phyloP scores from a whole-genome alignment of 148 eudicot species.

The Talinum fruticosum region DNA sequence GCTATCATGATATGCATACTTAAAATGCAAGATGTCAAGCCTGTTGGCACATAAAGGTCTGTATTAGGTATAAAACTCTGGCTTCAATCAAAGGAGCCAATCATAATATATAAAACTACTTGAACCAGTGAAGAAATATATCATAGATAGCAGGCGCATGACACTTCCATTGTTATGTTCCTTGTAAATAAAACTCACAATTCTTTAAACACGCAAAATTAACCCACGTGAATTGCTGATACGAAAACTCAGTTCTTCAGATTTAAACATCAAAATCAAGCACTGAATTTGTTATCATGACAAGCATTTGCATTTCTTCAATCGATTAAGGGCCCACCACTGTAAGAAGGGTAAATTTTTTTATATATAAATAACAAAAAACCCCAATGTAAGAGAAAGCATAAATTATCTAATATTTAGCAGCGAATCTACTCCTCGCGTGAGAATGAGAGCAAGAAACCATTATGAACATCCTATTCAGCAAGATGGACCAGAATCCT shows the following conservation, averaged over 20 bases:
- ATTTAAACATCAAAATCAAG: background rate
- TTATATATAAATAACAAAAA: no score
- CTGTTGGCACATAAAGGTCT: background rate
- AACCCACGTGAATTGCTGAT: background rate
- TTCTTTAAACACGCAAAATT: no score
- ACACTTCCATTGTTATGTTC: background rate
- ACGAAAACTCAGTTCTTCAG: background rate
- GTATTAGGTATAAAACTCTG: background rate
- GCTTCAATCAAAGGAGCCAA: background rate
- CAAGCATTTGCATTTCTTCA: background rate
- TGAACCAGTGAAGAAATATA: background rate
- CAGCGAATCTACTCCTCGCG: background rate
- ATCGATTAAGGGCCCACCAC: background rate
- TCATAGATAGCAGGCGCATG: background rate
- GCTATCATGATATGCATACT: background rate
- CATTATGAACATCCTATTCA: background rate
- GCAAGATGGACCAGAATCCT: background rate
- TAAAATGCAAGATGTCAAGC: background rate
- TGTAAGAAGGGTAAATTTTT: no score
- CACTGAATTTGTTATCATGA: background rate
- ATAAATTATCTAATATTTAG: background rate
- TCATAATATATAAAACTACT: background rate
- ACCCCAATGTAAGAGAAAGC: background rate
- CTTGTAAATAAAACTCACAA: background rate
- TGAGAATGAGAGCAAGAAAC: background rate